Conservation (phyloP, 805 yeast species). For the Metschnikowia borealis region DNA sequence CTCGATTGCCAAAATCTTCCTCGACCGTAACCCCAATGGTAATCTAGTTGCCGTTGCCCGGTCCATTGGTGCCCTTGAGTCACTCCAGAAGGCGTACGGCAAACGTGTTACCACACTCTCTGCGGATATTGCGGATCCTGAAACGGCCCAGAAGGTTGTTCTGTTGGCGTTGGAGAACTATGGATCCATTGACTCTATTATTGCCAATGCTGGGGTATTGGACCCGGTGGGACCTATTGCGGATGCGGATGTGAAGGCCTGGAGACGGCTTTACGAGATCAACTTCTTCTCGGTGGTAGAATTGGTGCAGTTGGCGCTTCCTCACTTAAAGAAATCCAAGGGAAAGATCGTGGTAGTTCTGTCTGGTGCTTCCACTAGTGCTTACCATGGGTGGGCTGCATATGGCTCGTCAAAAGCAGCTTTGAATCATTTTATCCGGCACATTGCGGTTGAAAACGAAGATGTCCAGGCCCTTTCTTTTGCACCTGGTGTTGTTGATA, state of each 20-base stretch:
- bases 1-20: conserved; percentile 55
- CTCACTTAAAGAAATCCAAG: conserved; percentile 48
- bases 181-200: conserved; percentile 58
- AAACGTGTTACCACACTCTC: conserved; percentile 44
- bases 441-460: conserved; percentile 66
- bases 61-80: conserved; percentile 44
- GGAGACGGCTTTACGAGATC: conserved; percentile 67
- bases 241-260: conserved; percentile 47
- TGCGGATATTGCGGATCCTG: conserved; percentile 57
- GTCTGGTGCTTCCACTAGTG: conserved; percentile 76
- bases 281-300: conserved; percentile 74
- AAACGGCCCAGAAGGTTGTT: conserved; percentile 37
- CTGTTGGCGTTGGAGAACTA: conserved; percentile 43
- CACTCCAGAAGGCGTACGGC: conserved; percentile 44
- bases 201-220: conserved; percentile 80
- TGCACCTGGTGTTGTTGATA: conserved; percentile 95
- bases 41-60: conserved; percentile 73
- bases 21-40: conserved; percentile 32
- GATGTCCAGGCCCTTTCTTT: conserved; percentile 59
- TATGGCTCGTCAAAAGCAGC: conserved; percentile 94
- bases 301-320: conserved; percentile 52
- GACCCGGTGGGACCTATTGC: conserved; percentile 66
- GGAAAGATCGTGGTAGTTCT: conserved; percentile 79
- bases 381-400: conserved; percentile 78
- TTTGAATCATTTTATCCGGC: conserved; percentile 65